Evolutionary conservation across 164 flowering plant genomes (phyloP), one percentile per base, ranked within the genome.

Genomic region (Stephania cephalantha): DNA sequence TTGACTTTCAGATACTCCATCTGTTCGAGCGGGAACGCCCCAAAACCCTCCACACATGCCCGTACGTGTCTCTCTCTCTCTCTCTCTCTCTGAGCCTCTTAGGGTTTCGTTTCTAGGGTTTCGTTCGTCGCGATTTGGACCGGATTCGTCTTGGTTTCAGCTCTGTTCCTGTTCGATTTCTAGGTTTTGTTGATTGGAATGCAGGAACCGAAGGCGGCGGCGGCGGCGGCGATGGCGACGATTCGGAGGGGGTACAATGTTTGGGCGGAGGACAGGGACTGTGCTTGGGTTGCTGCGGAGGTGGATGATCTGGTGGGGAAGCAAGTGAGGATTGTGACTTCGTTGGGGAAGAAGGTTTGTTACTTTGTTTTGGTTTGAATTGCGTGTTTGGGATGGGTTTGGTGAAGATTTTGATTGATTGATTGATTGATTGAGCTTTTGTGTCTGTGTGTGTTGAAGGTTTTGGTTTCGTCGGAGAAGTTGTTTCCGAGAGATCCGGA

Each of bases 211-310:
- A 86, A 79, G 80, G 91, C 42, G 42, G 42, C 42, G 42, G 42
- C 42, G 42, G 42, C 42, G 42, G 1, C 1, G 42, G 42, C 42
- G 42, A 35, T 35, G 42, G 42, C 89, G 97, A 85, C 81, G 78
- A 75, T 90, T 50, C 88, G 94, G 3, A 87, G 83, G 76, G 97
- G 97, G 45, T 86, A 85, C 22, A 91, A 85, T 70, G 97, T 91
- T 6, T 96, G 99, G 99, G 86, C 87, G 17, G 94, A 90, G 73
- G 98, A 94, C 76, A 84, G 77, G 75, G 85, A 84, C 46, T 78
- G 75, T 69, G 97, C 96, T 7, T 94, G 97, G 98, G 83, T 87
- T 2, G 83, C 91, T 0, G 98, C 91, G 4, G 90, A 92, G 76
- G 90, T 94, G 8, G 72, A 83, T 13, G 91, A 84, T 78, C 80